A percentile compares a stretch with the other conserved stretches of the same genome.
phyloP scores from a whole-genome alignment of 257 asterid species.

The Rubia yunnanensis region DNA sequence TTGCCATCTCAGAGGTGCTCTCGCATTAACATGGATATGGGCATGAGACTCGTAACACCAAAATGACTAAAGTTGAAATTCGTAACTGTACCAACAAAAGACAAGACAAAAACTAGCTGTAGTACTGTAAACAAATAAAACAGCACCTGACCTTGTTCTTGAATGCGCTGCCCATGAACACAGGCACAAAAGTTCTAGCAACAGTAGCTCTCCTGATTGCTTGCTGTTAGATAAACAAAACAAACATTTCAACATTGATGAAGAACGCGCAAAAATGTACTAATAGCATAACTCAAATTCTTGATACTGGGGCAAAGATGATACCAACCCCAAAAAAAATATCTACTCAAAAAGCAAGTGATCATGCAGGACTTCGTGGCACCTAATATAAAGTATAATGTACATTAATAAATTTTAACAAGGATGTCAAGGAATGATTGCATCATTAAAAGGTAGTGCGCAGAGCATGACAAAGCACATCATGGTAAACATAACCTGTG shows the following conservation, averaged over 20 bases:
- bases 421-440: neutral
- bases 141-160: constrained; percentile 72
- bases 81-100: neutral
- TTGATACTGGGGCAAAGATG: too few relatives aligned
- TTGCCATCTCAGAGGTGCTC: neutral
- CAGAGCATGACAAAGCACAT: neutral
- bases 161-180: constrained; percentile 99
- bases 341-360: neutral
- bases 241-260: neutral
- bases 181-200: constrained; percentile 81
- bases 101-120: neutral
- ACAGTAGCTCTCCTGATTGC: constrained; percentile 93
- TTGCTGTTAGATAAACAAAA: constrained; percentile 37
- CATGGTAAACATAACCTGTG: neutral
- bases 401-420: neutral
- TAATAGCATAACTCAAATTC: too few relatives aligned
- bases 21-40: neutral
- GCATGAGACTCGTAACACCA: neutral
- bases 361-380: neutral
- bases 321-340: too few relatives aligned
- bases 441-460: neutral
- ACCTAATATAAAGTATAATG: neutral
- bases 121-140: neutral
- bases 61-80: neutral
- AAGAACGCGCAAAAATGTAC: neutral